These are phyloP conservation scores for Ammopiptanthus mongolicus DNA, from an alignment of 306 rosid species.

Conservation along the genomic window DNA sequence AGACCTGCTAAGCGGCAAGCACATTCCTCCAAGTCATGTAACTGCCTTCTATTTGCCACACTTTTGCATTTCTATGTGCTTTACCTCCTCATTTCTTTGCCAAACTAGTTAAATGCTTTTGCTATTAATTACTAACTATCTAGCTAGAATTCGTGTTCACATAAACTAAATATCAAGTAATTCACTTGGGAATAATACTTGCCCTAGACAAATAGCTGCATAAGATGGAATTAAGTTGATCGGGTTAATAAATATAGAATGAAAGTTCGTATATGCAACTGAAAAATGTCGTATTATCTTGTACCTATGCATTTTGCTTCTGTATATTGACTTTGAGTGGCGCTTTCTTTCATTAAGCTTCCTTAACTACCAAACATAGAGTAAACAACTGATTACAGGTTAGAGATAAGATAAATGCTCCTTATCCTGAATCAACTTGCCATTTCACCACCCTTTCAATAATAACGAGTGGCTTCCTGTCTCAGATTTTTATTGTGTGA, in stretches of 20 bases:
- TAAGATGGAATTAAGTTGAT: background rate
- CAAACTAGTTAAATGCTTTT: background rate
- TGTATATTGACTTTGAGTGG: too few species aligned
- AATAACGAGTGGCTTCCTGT: background rate
- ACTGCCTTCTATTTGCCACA: constrained; percentile 23
- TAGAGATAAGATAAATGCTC: background rate
- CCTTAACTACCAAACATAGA: background rate
- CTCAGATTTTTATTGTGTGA: background rate
- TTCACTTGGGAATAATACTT: background rate
- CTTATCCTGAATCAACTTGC: background rate
- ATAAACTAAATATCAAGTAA: background rate
- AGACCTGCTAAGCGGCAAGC: constrained; percentile 96
- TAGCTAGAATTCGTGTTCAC: background rate
- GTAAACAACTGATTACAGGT: background rate
- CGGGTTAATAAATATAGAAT: background rate
- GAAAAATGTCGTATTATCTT: background rate
- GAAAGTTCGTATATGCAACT: background rate
- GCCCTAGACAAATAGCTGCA: background rate
- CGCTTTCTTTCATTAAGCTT: background rate
- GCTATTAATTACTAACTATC: background rate
- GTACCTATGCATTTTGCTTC: too few species aligned
- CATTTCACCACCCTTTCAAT: background rate
- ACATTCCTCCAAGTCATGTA: constrained; percentile 98
- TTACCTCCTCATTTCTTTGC: background rate
- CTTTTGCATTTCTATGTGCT: background rate